These are phyloP conservation scores for Monosporozyma yasuniensis DNA, from an alignment of 805 yeast genomes.

Conservation along the genomic window DNA sequence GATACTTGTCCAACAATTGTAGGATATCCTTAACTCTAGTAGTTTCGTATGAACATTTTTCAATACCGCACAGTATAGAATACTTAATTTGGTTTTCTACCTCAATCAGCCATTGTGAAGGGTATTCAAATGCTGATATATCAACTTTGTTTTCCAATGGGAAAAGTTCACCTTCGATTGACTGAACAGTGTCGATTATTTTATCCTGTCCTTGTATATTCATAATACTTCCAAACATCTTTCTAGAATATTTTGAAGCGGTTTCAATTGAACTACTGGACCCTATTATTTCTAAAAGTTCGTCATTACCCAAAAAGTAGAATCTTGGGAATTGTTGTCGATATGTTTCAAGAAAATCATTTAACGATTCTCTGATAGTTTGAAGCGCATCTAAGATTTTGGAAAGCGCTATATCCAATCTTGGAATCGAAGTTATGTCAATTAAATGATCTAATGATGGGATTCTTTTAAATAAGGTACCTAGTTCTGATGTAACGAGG, in stretches of 20 bases:
- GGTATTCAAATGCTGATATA: conserved; percentile 21
- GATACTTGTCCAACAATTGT: conserved; percentile 30
- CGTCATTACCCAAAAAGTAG: conserved; percentile 86
- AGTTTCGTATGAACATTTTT: conserved; percentile 16
- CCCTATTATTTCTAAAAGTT: conserved; percentile 75
- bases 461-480: conserved; percentile 40
- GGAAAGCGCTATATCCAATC: conserved; percentile 38
- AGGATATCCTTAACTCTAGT: conserved; percentile 7
- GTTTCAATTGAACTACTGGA: conserved; percentile 38
- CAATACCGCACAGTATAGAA: conserved; percentile 31
- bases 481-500: conserved; percentile 53
- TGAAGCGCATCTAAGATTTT: conserved; percentile 47
- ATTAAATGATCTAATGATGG: conserved; percentile 43
- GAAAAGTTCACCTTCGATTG: conserved; percentile 61
- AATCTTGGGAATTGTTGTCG: conserved; percentile 71
- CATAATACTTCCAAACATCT: conserved; percentile 62
- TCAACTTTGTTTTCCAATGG: conserved; percentile 37
- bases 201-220: conserved; percentile 33
- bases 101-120: conserved; percentile 47
- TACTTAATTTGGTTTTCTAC: conserved; percentile 46
- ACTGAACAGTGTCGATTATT: conserved; percentile 39
- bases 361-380: conserved; percentile 54
- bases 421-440: conserved; percentile 46
- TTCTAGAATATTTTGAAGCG: conserved; percentile 52
- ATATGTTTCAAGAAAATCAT: conserved; percentile 73